These are phyloP conservation scores for Pichia scutulata DNA, from an alignment of 805 yeast species.

Conservation along the genomic window DNA sequence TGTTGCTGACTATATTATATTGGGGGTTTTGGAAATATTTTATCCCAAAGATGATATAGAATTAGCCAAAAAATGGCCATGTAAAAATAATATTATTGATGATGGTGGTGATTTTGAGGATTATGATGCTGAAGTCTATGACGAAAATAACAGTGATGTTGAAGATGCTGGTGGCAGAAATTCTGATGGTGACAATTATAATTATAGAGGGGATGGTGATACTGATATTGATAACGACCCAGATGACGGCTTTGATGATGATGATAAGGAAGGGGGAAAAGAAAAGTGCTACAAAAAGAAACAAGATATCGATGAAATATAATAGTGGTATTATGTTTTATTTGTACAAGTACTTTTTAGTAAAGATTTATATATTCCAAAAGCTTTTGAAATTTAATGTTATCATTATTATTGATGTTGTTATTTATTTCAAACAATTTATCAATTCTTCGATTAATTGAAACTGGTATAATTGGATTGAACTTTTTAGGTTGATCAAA, in stretches of 20 bases:
- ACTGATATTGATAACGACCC: not conserved
- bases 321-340: not conserved
- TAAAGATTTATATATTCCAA: not conserved
- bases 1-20: conserved; percentile 68
- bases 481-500: not conserved
- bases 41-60: conserved; percentile 71
- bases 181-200: not conserved
- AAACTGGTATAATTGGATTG: not conserved
- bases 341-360: not conserved
- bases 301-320: not conserved
- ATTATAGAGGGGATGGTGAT: not conserved
- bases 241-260: too few relatives aligned
- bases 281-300: not conserved
- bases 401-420: not conserved
- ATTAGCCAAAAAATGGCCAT: conserved; percentile 73
- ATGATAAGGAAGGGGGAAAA: too few relatives aligned
- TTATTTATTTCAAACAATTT: too few relatives aligned
- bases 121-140: not conserved
- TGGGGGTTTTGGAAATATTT: conserved; percentile 54
- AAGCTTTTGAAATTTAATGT: not conserved
- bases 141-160: not conserved
- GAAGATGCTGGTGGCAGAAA: not conserved
- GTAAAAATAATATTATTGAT: not conserved
- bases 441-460: not conserved
- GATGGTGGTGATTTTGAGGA: not conserved